Evolutionary conservation across 129 eudicot species (phyloP), one percentile per base, ranked within the genome.

Genomic region (Lonicera japonica): DNA sequence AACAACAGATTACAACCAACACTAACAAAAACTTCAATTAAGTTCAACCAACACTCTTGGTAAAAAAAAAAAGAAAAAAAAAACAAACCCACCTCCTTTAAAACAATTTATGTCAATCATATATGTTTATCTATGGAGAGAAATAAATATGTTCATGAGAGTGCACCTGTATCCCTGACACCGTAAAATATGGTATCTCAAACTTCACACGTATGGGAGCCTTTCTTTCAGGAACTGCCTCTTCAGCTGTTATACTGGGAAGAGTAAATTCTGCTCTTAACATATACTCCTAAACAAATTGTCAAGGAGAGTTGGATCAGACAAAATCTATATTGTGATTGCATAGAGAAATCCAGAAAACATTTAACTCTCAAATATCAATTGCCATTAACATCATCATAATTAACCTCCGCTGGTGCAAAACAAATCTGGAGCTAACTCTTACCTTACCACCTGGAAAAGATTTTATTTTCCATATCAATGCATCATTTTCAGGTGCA

Each of bases 361-460:
- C 39, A 25, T 40, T 25, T 21, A n/a, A 52, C 21, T 12, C 39
- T 12, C 61, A 58, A 23, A 16, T 16, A 20, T 36, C 22, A 68
- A 20, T 8, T 17, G 21, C 25, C 60, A 59, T 10, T 38, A 38
- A 10, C 25, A 39, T n/a, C 12, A 40, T n/a, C 5, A 16, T 54
- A 29, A 51, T n/a, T 48, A 64, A 58, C 17, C 4, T 17, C 11
- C 8, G 47, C 20, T 22, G 43, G 58, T 60, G 65, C 41, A 24
- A 21, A 3, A 9, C 15, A 13, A 1, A 24, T 11, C 19, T 40
- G 24, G 46, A 18, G 39, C 12, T 29, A 53, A 52, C 20, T n/a
- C 60, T 45, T 64, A 83, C 99, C 99, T 94, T 94, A 56, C 99
- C 96, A 79, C 96, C 99, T n/a, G 99, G 96, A 72, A 94, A 94